phyloP scores from a whole-genome alignment of 495 filamentous ascomycete genomes.

The Penicillium psychrofluorescens region DNA sequence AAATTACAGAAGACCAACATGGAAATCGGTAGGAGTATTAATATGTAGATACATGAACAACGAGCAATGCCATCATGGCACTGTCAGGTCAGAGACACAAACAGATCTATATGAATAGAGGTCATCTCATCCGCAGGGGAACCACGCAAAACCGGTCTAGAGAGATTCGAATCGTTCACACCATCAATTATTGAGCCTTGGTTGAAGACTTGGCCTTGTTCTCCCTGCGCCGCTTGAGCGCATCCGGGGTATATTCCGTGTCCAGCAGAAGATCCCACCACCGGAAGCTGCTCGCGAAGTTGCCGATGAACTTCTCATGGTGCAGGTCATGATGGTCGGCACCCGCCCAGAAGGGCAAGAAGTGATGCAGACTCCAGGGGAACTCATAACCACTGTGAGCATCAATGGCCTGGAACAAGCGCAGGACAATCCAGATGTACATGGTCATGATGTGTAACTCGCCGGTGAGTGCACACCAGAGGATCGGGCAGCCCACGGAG shows the following conservation, averaged over 20 bases:
- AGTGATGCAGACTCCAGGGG: conserved; percentile 90
- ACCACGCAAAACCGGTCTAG: too few relatives aligned
- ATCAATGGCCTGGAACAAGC: conserved; percentile 96
- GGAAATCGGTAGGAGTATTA: too few relatives aligned
- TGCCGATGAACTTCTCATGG: conserved; percentile 96
- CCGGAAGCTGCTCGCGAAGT: conserved; percentile 95
- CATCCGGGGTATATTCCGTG: conserved; percentile 86
- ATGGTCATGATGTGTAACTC: conserved; percentile 94
- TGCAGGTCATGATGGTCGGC: conserved; percentile 94
- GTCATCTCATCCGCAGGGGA: too few relatives aligned
- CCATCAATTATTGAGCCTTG: conserved; percentile 33
- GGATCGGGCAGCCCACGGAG: conserved; percentile 72
- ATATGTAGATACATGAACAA: too few relatives aligned
- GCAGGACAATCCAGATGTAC: conserved; percentile 92
- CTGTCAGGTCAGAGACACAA: too few relatives aligned
- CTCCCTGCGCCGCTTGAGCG: conserved; percentile 76
- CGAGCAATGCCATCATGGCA: too few relatives aligned
- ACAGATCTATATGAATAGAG: too few relatives aligned
- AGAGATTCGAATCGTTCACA: too few relatives aligned
- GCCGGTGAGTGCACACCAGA: conserved; percentile 77
- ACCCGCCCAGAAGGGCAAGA: conserved; percentile 97
- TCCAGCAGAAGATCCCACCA: conserved; percentile 97
- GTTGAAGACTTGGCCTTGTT: conserved; percentile 60
- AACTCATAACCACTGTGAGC: conserved; percentile 97
- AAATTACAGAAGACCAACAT: too few relatives aligned